phyloP scores from a whole-genome alignment of 192 early-diverging fungal genomes.

The Phycomyces nitens region DNA sequence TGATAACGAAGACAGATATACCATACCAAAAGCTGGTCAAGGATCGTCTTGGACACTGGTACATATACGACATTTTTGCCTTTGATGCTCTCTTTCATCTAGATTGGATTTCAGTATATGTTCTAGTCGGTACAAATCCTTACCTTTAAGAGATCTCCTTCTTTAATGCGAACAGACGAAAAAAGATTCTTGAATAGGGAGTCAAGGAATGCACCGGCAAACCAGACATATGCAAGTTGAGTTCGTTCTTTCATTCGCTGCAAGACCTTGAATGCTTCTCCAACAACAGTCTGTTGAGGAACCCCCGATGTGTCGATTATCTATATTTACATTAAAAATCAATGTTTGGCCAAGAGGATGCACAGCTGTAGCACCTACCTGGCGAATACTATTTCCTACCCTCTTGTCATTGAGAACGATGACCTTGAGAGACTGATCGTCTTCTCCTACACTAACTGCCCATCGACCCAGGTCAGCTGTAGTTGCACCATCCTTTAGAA shows the following conservation, averaged over 20 bases:
- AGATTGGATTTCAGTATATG: not conserved
- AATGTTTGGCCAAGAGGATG: not conserved
- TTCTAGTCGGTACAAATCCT: not conserved
- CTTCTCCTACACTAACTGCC: slow-evolving; percentile 18
- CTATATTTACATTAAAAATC: slow-evolving; percentile 9
- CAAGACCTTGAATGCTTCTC: slow-evolving; percentile 31
- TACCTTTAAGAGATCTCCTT: slow-evolving; percentile 27
- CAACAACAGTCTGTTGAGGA: slow-evolving; percentile 34
- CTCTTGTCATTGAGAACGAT: slow-evolving; percentile 34
- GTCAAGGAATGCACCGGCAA: slow-evolving; percentile 35
- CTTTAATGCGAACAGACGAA: slow-evolving; percentile 16
- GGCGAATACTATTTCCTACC: slow-evolving; percentile 31
- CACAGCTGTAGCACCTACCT: slow-evolving; percentile 5
- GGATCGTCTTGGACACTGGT: slow-evolving; percentile 34
- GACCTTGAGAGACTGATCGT: slow-evolving; percentile 31
- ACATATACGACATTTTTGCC: slow-evolving; percentile 38
- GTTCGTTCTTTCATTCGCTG: slow-evolving; percentile 36
- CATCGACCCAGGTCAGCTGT: slow-evolving; percentile 29
- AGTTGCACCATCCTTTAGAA: slow-evolving; percentile 17
- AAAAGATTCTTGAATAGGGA: slow-evolving; percentile 31
- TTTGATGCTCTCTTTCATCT: slow-evolving; percentile 25
- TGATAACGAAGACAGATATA: slow-evolving; percentile 34
- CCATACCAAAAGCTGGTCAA: slow-evolving; percentile 38
- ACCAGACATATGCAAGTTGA: slow-evolving; percentile 38
- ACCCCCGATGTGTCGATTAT: slow-evolving; percentile 37